Percentiles rank a stretch among this genome's conserved stretches.
Evolutionary conservation across 208 protist genomes (phyloP).

Genomic region (Wallacemonas sp.): DNA sequence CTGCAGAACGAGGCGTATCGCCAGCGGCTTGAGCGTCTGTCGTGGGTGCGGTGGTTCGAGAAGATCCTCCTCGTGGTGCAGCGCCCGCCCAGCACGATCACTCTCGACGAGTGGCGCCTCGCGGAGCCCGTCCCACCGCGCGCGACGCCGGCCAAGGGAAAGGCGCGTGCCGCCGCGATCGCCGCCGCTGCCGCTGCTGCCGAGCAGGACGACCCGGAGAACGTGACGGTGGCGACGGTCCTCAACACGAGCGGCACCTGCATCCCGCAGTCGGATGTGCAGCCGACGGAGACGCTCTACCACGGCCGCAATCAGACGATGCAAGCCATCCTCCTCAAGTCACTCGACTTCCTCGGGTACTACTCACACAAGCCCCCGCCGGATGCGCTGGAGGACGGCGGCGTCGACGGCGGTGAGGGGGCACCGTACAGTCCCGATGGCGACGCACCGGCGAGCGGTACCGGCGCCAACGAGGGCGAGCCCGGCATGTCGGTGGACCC

Average conservation of each 20-base stretch:
- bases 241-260: slow-evolving; percentile 18
- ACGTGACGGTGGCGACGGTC: slow-evolving; percentile 1
- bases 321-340: slow-evolving; percentile 81
- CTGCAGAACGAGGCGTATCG: slow-evolving; percentile 41
- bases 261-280: neutral
- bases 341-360: slow-evolving; percentile 91
- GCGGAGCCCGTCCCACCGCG: slow-evolving; percentile 20
- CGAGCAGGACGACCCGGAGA: slow-evolving; percentile 12
- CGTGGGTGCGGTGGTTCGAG: slow-evolving; percentile 85
- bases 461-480: neutral
- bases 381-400: slow-evolving; percentile 19
- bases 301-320: slow-evolving; percentile 71
- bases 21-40: slow-evolving; percentile 49
- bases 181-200: slow-evolving; percentile 25
- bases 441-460: neutral
- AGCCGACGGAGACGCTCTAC: slow-evolving; percentile 32
- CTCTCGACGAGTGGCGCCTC: slow-evolving; percentile 83
- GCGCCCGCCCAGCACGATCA: slow-evolving; percentile 47
- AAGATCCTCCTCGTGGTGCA: slow-evolving; percentile 51
- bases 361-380: slow-evolving; percentile 73
- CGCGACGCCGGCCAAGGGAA: slow-evolving; percentile 3
- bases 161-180: slow-evolving; percentile 17
- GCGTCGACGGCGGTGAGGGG: slow-evolving; percentile 16
- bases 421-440: slow-evolving; percentile 3
- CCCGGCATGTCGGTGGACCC: neutral